Evolutionary conservation across 495 filamentous ascomycete genomes (phyloP).

Genomic region (Penicillium waksmanii): DNA sequence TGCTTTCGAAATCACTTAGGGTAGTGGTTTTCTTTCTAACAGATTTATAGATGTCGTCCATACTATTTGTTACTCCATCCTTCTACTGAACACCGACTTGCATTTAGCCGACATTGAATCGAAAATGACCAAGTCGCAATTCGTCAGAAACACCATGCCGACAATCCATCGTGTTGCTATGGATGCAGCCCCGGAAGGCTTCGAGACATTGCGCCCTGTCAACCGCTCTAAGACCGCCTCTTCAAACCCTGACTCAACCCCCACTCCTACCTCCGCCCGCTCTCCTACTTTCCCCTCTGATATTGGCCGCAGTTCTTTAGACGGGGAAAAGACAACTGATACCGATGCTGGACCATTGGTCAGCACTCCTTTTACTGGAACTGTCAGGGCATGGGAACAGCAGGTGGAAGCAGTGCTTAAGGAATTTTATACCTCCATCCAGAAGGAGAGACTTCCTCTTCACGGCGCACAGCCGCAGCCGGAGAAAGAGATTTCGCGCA

Average conservation of each 20-base stretch:
- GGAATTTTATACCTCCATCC: slow-evolving; percentile 89
- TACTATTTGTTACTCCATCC: slow-evolving; percentile 94
- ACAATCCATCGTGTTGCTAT: slow-evolving; percentile 77
- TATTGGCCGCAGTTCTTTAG: slow-evolving; percentile 17
- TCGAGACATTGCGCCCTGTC: slow-evolving; percentile 57
- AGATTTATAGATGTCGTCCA: slow-evolving; percentile 79
- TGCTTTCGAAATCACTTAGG: neutral
- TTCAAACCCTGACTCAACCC: slow-evolving; percentile 15
- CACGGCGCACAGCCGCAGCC: slow-evolving; percentile 63
- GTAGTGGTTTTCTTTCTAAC: slow-evolving; percentile 14
- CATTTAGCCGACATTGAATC: slow-evolving; percentile 92
- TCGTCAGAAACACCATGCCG: slow-evolving; percentile 94
- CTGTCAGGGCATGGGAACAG: slow-evolving; percentile 80
- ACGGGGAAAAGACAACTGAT: slow-evolving; percentile 32
- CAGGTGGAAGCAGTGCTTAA: slow-evolving; percentile 90
- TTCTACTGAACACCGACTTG: slow-evolving; percentile 94
- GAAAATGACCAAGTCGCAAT: slow-evolving; percentile 94
- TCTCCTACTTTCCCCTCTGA: slow-evolving; percentile 31
- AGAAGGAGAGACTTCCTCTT: slow-evolving; percentile 80
- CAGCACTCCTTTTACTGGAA: slow-evolving; percentile 75
- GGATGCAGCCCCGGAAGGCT: slow-evolving; percentile 69
- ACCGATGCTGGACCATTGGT: slow-evolving; percentile 65
- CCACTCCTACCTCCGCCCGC: slow-evolving; percentile 25
- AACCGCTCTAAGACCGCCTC: slow-evolving; percentile 36
- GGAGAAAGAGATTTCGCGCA: slow-evolving; percentile 43